Evolutionary conservation across 2,329 filamentous ascomycete genomes (phyloP).

Genomic region (Stachybotrys chlorohalonatus): DNA sequence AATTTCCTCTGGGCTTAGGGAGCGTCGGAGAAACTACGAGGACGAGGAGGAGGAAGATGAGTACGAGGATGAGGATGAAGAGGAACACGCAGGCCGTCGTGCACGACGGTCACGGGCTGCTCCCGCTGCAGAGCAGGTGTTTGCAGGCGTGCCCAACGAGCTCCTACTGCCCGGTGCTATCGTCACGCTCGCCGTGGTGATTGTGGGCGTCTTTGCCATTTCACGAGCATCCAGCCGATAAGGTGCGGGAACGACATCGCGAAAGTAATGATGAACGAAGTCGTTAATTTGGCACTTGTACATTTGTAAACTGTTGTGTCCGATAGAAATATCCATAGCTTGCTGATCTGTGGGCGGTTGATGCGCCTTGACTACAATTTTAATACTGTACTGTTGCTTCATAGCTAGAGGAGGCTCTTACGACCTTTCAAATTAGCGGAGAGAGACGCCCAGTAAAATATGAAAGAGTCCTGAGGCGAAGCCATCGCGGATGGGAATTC

Average conservation of each 20-base stretch:
- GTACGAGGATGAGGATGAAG: conserved; percentile 44
- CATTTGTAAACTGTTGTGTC: conserved; percentile 18
- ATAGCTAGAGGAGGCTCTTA: neutral
- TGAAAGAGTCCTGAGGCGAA: no score
- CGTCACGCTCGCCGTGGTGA: conserved; percentile 88
- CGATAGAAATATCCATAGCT: conserved; percentile 16
- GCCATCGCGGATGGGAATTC: neutral
- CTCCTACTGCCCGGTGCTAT: conserved; percentile 88
- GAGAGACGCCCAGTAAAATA: no score
- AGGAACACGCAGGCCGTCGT: conserved; percentile 36
- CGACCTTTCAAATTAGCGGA: neutral
- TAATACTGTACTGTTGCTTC: neutral
- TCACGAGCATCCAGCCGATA: conserved; percentile 55
- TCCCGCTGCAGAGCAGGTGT: conserved; percentile 62
- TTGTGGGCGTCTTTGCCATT: conserved; percentile 86
- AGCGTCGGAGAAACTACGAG: conserved; percentile 36
- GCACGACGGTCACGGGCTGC: conserved; percentile 28
- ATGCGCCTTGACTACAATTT: neutral
- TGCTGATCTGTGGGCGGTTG: conserved; percentile 1
- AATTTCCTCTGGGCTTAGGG: conserved; percentile 36
- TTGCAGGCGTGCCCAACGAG: conserved; percentile 89
- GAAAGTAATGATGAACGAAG: conserved; percentile 25
- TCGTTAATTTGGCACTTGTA: conserved; percentile 17
- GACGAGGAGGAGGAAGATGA: conserved; percentile 51
- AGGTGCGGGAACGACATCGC: conserved; percentile 9